A percentile compares a stretch with the other conserved stretches of the same genome.
These are phyloP conservation scores for Fagus crenata DNA, from an alignment of 306 rosid species.

Conservation along the genomic window DNA sequence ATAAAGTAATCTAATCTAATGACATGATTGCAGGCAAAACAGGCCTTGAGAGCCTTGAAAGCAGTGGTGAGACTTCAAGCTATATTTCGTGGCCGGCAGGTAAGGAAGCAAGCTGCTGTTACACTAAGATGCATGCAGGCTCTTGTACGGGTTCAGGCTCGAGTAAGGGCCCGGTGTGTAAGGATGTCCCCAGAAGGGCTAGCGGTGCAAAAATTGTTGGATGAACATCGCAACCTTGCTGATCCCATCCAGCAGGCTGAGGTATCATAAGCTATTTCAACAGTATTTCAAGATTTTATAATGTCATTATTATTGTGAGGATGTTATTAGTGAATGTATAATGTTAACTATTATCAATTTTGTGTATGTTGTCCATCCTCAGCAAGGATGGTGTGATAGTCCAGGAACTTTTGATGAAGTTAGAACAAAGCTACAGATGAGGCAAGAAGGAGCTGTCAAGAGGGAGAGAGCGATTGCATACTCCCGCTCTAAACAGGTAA, in stretches of 20 bases:
- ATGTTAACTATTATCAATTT: slow-evolving; percentile 13
- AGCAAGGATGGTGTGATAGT: slow-evolving; percentile 83
- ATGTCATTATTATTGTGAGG: neutral
- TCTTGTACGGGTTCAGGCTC: slow-evolving; percentile 78
- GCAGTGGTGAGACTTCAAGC: slow-evolving; percentile 96
- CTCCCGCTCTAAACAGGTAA: slow-evolving; percentile 63
- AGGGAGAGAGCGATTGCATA: slow-evolving; percentile 75
- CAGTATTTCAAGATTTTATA: neutral
- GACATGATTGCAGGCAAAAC: slow-evolving; percentile 57
- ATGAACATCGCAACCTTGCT: slow-evolving; percentile 31
- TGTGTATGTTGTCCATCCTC: slow-evolving; percentile 24
- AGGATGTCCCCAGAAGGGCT: slow-evolving; percentile 40
- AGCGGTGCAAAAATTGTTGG: slow-evolving; percentile 31
- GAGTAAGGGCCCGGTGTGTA: slow-evolving; percentile 54
- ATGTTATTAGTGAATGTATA: neutral
- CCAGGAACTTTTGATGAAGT: slow-evolving; percentile 67
- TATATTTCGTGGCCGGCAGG: slow-evolving; percentile 76
- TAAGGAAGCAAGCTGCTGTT: slow-evolving; percentile 86
- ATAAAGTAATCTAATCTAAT: neutral
- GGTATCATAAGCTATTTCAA: slow-evolving; percentile 36
- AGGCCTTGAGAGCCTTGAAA: slow-evolving; percentile 77
- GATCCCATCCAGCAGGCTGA: slow-evolving; percentile 71
- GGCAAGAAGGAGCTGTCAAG: slow-evolving; percentile 66
- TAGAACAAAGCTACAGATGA: slow-evolving; percentile 62
- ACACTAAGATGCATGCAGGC: slow-evolving; percentile 96